Base-by-base conservation (phyloP, 2,329 filamentous ascomycete genomes). In the Immersiporthe knoxdaviesiana region DNA sequence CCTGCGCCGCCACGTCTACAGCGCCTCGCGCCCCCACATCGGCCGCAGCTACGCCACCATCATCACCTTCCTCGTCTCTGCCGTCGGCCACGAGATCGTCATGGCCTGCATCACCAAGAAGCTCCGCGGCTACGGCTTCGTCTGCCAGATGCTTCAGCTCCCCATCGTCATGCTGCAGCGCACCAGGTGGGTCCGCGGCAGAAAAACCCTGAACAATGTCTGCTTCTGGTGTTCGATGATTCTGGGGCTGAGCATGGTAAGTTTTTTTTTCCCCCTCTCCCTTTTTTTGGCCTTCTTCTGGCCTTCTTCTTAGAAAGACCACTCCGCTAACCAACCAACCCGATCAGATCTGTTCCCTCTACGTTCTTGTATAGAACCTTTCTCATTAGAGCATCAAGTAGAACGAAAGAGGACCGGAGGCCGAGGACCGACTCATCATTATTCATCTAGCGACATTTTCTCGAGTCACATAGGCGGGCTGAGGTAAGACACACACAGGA, bases 21-120 rank as follows among this genome's bases (percentile, higher is more conserved):
- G 89, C 68, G 94, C 94, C 1, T 92, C 91, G 16, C 86, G 92
- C 12, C 88, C 90, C 16, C 89, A 91, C 74, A 90, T 97, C 75
- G 94, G 93, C 27, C 89, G 90, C 68, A 85, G 87, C 21, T 84
- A 91, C 68, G 94, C 96, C 35, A 98, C 94, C 35, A 82, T 94
- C 71, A 92, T 97, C 74, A 98, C 96, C 0, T 98, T 99, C 77
- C 81, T 98, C 68, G 91, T 98, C 75, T 94, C 91, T 70, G 93
- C 96, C 47, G 77, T 97, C 30, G 94, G 93, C 21, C 96, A 98
- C 78, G 96, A 99, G 80, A 87, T 99, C 68, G 92, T 99, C 75
- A 97, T 99, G 92, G 94, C 92, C 10, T 98, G 95, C 79, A 98
- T 99, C 78, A 97, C 94, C 35, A 95, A 97, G 84, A 98, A 99